These are phyloP conservation scores for Lachnellula occidentalis DNA, from an alignment of 2,329 filamentous ascomycete genomes.

Conservation along the genomic window DNA sequence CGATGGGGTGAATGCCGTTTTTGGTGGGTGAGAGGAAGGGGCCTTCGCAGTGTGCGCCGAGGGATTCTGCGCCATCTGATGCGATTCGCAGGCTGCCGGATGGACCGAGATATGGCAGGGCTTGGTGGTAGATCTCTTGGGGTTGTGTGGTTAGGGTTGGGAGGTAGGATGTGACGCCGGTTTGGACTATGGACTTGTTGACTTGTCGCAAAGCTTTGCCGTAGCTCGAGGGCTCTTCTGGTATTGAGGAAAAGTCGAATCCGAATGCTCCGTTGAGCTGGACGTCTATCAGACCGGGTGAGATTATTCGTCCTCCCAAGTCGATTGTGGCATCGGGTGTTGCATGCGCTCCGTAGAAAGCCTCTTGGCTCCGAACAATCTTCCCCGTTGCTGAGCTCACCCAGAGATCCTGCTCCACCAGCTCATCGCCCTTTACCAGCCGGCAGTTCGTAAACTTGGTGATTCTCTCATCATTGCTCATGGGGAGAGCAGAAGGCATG, in stretches of 20 bases:
- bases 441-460: slow-evolving; percentile 89
- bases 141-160: slow-evolving; percentile 80
- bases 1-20: slow-evolving; percentile 77
- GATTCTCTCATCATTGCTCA: slow-evolving; percentile 48
- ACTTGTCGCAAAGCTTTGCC: slow-evolving; percentile 65
- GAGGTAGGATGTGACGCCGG: slow-evolving; percentile 82
- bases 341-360: slow-evolving; percentile 62
- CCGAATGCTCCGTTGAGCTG: slow-evolving; percentile 91
- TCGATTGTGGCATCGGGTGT: slow-evolving; percentile 72
- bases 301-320: slow-evolving; percentile 74
- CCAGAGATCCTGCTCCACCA: slow-evolving; percentile 81
- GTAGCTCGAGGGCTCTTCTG: slow-evolving; percentile 63
- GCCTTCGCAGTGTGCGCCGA: slow-evolving; percentile 87
- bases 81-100: slow-evolving; percentile 56
- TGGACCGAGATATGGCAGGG: slow-evolving; percentile 72
- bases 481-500: slow-evolving; percentile 36
- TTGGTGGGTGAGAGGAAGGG: slow-evolving; percentile 79
- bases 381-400: slow-evolving; percentile 76
- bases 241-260: slow-evolving; percentile 81
- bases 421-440: slow-evolving; percentile 58
- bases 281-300: slow-evolving; percentile 82
- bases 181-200: slow-evolving; percentile 66
- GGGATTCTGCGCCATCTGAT: slow-evolving; percentile 71
- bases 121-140: slow-evolving; percentile 75
- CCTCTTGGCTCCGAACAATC: slow-evolving; percentile 65